Base-by-base conservation (phyloP, 768 basidiomycete genomes). In the Vishniacozyma victoriae region DNA sequence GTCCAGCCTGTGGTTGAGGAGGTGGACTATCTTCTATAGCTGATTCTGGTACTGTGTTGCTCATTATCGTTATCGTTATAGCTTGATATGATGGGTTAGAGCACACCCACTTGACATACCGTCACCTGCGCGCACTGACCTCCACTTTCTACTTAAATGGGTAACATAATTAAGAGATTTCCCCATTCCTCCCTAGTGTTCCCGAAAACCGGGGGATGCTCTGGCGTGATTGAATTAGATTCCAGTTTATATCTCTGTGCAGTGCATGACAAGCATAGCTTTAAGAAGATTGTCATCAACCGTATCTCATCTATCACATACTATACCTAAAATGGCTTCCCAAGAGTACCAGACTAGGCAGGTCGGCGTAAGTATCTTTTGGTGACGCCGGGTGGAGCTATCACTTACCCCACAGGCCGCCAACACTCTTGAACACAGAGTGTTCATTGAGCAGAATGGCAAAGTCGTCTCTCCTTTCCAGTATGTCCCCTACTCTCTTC, bases 381-480 rank as follows among this genome's bases (percentile, higher is more conserved):
- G 5, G 12, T 2, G 43, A 37, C 37, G 27, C 4, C 26, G 24
- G 12, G 23, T 12, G 19, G 23, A 25, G 14, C 13, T 24, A n/a
- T 38, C 5, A 25, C 25, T 49, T 44, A 33, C 24, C 5, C 27
- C 13, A 4, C 41, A 71, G 71, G 85, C 92, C 45, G 77, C 88
- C 64, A 86, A 97, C 79, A 96, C 93, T 49, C 82, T 96, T 61
- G 95, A 97, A 63, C 89, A 96, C 77, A 86, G 93, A 59, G 85
- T 93, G 51, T 99, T 75, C 80, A 82, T 90, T 75, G 92, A 97
- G 74, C 85, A 87, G 69, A 84, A 86, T 64, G 85, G 85, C 62
- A 78, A 80, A 45, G 85, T 71, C 51, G 62, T 73, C 41, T 73
- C 72, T 25, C 62, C 69, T 27, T 73, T 73, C 69, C 72, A 73